A percentile compares a stretch with the other conserved stretches of the same genome.
These are phyloP conservation scores for Globisporangium heterothallicum DNA, from an alignment of 352 stramenopile species.

Conservation along the genomic window DNA sequence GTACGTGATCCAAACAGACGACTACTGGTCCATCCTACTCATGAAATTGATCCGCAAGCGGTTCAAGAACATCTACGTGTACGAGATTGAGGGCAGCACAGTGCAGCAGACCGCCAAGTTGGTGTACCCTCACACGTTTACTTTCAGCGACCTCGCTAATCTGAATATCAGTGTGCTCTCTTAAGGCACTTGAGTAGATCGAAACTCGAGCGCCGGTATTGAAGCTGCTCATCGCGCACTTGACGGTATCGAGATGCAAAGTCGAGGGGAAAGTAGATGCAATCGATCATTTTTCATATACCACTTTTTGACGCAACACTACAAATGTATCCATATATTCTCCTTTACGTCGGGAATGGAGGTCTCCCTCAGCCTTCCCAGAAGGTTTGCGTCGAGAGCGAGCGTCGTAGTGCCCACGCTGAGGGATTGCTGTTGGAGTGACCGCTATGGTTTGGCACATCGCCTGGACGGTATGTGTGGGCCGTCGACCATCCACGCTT, in stretches of 20 bases:
- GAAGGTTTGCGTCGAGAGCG: constrained; percentile 12
- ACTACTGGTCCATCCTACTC: constrained; percentile 19
- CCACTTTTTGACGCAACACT: no score
- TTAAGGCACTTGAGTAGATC: no score
- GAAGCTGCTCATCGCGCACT: no score
- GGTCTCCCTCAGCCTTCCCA: constrained; percentile 11
- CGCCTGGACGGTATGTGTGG: constrained; percentile 39
- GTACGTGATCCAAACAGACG: constrained; percentile 17
- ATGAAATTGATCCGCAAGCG: constrained; percentile 16
- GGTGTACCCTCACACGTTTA: constrained; percentile 8
- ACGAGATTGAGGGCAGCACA: constrained; percentile 16
- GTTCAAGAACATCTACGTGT: constrained; percentile 20
- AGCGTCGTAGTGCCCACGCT: constrained; percentile 19
- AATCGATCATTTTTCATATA: no score
- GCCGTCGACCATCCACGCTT: constrained; percentile 26
- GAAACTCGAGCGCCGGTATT: no score
- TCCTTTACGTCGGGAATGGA: no score
- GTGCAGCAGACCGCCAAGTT: constrained; percentile 10
- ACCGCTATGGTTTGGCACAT: constrained; percentile 29
- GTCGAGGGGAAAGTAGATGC: no score
- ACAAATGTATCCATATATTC: no score
- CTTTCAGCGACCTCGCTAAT: neutral
- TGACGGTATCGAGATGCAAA: no score
- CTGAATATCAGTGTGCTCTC: constrained; percentile 14
- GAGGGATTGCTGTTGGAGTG: constrained; percentile 47